A percentile compares a stretch with the other conserved stretches of the same genome.
phyloP scores from a whole-genome alignment of 768 basidiomycete species.

The Termitomyces sp. region DNA sequence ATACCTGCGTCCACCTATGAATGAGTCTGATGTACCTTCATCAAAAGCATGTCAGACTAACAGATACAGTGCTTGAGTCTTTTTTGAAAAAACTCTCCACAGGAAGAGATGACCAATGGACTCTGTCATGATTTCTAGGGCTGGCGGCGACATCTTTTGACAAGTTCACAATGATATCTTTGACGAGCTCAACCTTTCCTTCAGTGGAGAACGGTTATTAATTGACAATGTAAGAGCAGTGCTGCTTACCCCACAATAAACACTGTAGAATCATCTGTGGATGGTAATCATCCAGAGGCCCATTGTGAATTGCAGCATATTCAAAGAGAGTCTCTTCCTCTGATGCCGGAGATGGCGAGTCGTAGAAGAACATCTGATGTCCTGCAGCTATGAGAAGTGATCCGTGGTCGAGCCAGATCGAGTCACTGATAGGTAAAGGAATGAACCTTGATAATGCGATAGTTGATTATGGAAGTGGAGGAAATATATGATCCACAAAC shows the following conservation, averaged over 20 bases:
- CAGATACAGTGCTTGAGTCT: constrained; percentile 16
- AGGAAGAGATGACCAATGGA: constrained; percentile 45
- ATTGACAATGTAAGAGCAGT: background rate
- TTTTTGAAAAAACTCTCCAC: constrained; percentile 51
- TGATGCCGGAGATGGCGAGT: constrained; percentile 31
- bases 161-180: constrained; percentile 71
- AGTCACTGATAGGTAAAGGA: constrained; percentile 77
- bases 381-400: constrained; percentile 78
- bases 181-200: constrained; percentile 86
- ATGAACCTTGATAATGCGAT: constrained; percentile 48
- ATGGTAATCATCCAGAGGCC: constrained; percentile 87
- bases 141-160: constrained; percentile 32
- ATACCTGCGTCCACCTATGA: constrained; percentile 1
- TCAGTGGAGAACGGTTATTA: background rate
- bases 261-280: constrained; percentile 92
- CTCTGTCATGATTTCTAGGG: constrained; percentile 15
- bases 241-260: constrained; percentile 72
- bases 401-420: constrained; percentile 86
- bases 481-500: constrained; percentile 35
- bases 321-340: constrained; percentile 62
- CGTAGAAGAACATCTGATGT: constrained; percentile 79
- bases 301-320: constrained; percentile 76
- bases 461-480: background rate
- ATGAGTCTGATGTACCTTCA: background rate
- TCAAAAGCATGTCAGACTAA: constrained; percentile 5